Evolutionary conservation across 305 asterid species (phyloP), one percentile per base, ranked within the genome.

Genomic region (Salvia sclarea): DNA sequence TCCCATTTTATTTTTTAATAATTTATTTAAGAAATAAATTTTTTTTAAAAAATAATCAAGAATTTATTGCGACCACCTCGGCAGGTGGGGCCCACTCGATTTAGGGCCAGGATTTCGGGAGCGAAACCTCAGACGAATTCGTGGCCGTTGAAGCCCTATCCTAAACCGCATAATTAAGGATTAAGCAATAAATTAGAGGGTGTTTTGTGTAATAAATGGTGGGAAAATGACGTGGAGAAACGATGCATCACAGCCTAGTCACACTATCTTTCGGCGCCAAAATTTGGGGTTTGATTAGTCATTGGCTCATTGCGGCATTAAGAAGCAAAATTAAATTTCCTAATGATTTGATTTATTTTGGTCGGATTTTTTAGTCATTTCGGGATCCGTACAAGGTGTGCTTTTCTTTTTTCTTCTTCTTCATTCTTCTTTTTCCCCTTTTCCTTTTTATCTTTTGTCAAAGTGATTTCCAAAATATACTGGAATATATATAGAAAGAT

Each of bases 181-280:
- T 66, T 66, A 37, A 24, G 65, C 45, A 61, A 57, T 44, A 24
- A 17, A 20, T 40, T 40, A 52, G 12, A 28, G 22, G 11, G 33
- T 17, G 3, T 18, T 43, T 61, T 55, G 8, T 12, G 55, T 3
- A 54, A 35, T 65, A 43, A 44, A 53, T 50, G 44, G 25, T 20
- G 57, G 5, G 77, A 70, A 70, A 74, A 70, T 60, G 77, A 78
- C 79, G 61, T 54, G 67, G 63, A 49, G 17, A 22, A 53, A 70
- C 37, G 13, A 61, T 20, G 43, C 8, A 48, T 40, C 43, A 47
- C 74, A 73, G 61, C 71, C 71, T 50, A 28, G 20, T 60, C 65
- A 5, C 54, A n/a, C 40, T 43, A 56, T 75, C 82, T 78, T 78
- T 78, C 82, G 82, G 82, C 80, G 82, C 77, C 72, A 70, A 66